Base-by-base conservation (phyloP, 176 grass and related monocot species). In the Raddia guianensis region DNA sequence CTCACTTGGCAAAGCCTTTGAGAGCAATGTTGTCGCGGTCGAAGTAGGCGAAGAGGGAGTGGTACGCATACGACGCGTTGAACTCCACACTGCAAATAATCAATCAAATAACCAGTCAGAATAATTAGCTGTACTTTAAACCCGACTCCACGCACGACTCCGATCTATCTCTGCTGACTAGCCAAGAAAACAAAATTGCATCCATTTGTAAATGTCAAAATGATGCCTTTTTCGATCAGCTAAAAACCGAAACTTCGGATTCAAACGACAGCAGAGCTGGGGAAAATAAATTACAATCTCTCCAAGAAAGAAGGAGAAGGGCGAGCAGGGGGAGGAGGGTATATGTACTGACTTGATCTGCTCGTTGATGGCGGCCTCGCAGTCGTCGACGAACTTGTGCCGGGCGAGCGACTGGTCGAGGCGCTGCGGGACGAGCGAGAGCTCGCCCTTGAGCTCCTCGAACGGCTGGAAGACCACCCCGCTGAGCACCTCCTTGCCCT, bases 1-100 rank as follows among this genome's bases (percentile, higher is more conserved):
- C 86, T 84, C 84, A 94, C 95, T 95, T 95, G 67, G 95, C 90
- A 34, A 98, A 75, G 5, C 95, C 95, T 75, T 80, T 94, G 53
- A 98, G 88, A 2, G 95, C 90, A 4, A 98, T 90, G 70, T 98
- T 91, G 70, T 98, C 95, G 0, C 95, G 92, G 52, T 95, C 95
- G 1, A 98, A 98, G 83, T 94, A 98, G 40, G 92, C 92, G 65
- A 95, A 98, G 49, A 98, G 85, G 37, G 95, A 85, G 85, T 98
- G 95, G 78, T 95, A 98, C 0, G 89, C 95, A 62, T 98, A 98
- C 0, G 95, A 98, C 3, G 87, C 92, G 15, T 98, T 98, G 76
- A 82, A 93, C 47, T 98, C 92, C 70, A 98, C 92, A 86, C 95
- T 98, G 92, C 50, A 40, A 40, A 3, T 40, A 40, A 40, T 40